Percentiles rank a stretch among this genome's conserved stretches.
phyloP scores from a whole-genome alignment of 2,329 filamentous ascomycete genomes.

The Capronia coronata region DNA sequence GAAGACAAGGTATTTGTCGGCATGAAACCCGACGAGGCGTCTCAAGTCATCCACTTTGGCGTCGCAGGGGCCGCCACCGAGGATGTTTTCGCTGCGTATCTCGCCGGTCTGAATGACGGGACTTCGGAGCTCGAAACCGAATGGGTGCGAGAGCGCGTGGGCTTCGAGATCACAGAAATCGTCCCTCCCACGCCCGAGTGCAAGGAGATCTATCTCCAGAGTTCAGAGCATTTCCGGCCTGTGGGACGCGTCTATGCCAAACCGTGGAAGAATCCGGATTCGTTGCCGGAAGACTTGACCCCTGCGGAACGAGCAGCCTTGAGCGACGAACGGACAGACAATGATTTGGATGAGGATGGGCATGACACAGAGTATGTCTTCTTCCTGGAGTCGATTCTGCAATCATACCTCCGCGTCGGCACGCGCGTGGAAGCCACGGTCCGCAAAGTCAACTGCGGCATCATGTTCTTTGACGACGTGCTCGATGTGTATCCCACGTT shows the following conservation, averaged over 20 bases:
- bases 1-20: slow-evolving; percentile 31
- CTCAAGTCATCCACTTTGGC: slow-evolving; percentile 46
- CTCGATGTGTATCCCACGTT: slow-evolving; percentile 54
- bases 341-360: slow-evolving; percentile 2
- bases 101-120: slow-evolving; percentile 31
- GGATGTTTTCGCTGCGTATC: slow-evolving; percentile 36
- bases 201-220: slow-evolving; percentile 44
- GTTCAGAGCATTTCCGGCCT: slow-evolving; percentile 42
- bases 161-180: slow-evolving; percentile 56
- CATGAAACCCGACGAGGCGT: slow-evolving; percentile 44
- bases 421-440: slow-evolving; percentile 56
- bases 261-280: slow-evolving; percentile 43
- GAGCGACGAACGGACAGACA: not conserved
- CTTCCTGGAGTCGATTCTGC: slow-evolving; percentile 59
- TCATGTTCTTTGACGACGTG: slow-evolving; percentile 59
- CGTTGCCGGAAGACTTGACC: slow-evolving; percentile 36
- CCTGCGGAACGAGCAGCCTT: slow-evolving; percentile 29
- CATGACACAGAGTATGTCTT: slow-evolving; percentile 52
- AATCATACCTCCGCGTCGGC: slow-evolving; percentile 55
- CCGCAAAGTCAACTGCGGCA: slow-evolving; percentile 52
- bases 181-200: slow-evolving; percentile 41
- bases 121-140: slow-evolving; percentile 36
- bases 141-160: slow-evolving; percentile 46
- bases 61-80: slow-evolving; percentile 44
- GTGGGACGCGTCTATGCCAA: slow-evolving; percentile 51